Percentiles rank a stretch among this genome's conserved stretches.
Evolutionary conservation across 768 basidiomycete genomes (phyloP).

Genomic region (Boletus eberwhitei): DNA sequence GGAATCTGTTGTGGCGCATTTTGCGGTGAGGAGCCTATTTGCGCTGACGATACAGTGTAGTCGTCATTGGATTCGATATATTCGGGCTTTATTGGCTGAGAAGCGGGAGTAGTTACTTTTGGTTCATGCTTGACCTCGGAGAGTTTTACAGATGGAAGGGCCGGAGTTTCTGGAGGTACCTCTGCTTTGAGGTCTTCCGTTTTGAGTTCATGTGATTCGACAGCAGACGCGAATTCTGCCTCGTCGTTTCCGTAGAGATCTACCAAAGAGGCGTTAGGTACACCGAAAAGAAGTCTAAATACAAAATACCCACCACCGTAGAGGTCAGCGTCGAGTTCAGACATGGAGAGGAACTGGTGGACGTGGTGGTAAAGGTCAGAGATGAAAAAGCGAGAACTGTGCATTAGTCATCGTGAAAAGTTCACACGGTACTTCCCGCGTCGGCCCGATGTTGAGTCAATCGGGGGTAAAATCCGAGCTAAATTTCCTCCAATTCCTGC

Average conservation of each 20-base stretch:
- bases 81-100: conserved; percentile 13
- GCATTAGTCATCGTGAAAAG: conserved; percentile 26
- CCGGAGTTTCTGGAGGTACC: conserved; percentile 19
- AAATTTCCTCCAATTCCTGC: not conserved
- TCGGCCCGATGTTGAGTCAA: conserved; percentile 13
- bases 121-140: conserved; percentile 20
- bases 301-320: conserved; percentile 65
- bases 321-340: conserved; percentile 85
- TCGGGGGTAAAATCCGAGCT: not conserved
- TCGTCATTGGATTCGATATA: conserved; percentile 17
- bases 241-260: conserved; percentile 71
- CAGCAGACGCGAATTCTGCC: conserved; percentile 51
- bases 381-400: conserved; percentile 23
- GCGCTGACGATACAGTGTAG: not conserved
- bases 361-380: conserved; percentile 36
- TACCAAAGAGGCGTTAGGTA: conserved; percentile 23
- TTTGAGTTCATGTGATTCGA: conserved; percentile 35
- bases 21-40: conserved; percentile 35
- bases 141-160: conserved; percentile 17
- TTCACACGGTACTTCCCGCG: conserved; percentile 24
- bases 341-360: conserved; percentile 41
- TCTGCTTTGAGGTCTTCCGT: conserved; percentile 29
- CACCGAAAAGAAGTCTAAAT: fast-evolving
- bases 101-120: conserved; percentile 5
- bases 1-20: conserved; percentile 66